Base-by-base conservation (phyloP, 441 rosid genomes). In the Croton laevigatus region DNA sequence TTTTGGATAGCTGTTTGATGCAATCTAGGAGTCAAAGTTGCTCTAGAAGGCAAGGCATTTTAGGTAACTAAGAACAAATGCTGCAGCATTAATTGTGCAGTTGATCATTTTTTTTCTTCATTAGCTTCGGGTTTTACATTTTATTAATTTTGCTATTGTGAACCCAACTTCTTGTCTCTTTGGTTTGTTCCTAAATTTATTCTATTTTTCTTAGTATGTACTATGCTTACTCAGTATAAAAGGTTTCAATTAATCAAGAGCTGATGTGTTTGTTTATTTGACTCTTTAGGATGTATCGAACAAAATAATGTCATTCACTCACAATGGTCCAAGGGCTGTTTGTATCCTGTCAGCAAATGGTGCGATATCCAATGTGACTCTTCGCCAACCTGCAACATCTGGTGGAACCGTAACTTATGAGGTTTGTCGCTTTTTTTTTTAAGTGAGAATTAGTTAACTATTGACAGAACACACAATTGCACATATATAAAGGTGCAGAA, bases 341-440 rank as follows among this genome's bases (percentile, higher is more conserved):
- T 88, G 92, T 75, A 80, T 88, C 64, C 73, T 90, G 74, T 84
- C 94, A 0, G 94, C 85, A 44, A 81, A 70, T 75, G 96, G 96
- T 6, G 78, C 89, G 9, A 85, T 88, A 75, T 88, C 91, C 38
- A 85, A 85, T 40, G 96, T 85, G 14, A 88, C 96, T 52, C 76
- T 90, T 69, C 80, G 85, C 72, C 94, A 86, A 71, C 81, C 87
- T 6, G 75, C 87, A 63, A 80, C 88, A 45, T 87, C 90, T 48
- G 88, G 86, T 17, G 94, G 91, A 76, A 82, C 88, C 65, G 86
- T 88, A 65, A 87, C 88, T 23, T 87, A 87, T 46, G 94, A 90
- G 94, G 96, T 90, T 66, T 57, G 82, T 65, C 32, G 23, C 49
- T 17, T 61, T 63, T 49, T n/a, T 42, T 42, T 74, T 14, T 16